phyloP scores from a whole-genome alignment of 192 early-diverging fungal genomes.

The Coemansia sp. region DNA sequence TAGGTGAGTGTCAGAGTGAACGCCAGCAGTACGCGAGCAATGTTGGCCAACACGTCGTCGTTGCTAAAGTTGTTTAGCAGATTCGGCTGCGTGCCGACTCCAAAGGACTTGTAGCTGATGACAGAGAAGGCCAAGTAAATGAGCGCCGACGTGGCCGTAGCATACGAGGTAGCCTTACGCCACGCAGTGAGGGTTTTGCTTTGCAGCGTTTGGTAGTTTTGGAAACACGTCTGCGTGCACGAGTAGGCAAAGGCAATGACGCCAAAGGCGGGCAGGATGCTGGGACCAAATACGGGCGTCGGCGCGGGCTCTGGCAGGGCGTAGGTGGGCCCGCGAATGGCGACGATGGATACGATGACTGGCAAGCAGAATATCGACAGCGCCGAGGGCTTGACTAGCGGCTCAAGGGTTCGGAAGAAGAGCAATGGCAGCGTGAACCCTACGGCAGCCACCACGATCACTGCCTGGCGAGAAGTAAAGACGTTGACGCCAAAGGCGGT shows the following conservation, averaged over 20 bases:
- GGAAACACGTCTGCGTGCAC: conserved; percentile 64
- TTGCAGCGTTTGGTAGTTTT: conserved; percentile 59
- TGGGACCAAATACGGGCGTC: conserved; percentile 58
- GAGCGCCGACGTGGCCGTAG: conserved; percentile 53
- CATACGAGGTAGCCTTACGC: conserved; percentile 55
- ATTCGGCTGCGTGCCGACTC: conserved; percentile 62
- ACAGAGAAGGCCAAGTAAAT: conserved; percentile 65
- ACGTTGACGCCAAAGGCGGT: conserved; percentile 12
- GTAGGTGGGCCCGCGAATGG: conserved; percentile 61
- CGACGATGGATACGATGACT: conserved; percentile 63
- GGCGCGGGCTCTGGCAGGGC: conserved; percentile 58
- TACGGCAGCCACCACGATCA: conserved; percentile 23
- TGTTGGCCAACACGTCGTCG: conserved; percentile 63
- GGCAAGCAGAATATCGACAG: conserved; percentile 64
- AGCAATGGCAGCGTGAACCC: conserved; percentile 61
- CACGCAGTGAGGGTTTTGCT: conserved; percentile 55
- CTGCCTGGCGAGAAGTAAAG: conserved; percentile 19
- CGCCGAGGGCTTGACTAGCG: conserved; percentile 59
- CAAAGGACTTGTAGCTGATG: conserved; percentile 66
- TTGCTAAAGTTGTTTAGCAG: conserved; percentile 67
- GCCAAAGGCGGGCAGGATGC: conserved; percentile 64
- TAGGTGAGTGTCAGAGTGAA: conserved; percentile 66
- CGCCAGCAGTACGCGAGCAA: conserved; percentile 62
- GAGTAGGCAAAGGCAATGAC: conserved; percentile 72
- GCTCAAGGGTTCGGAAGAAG: conserved; percentile 65